A percentile compares a stretch with the other conserved stretches of the same genome.
phyloP scores from a whole-genome alignment of 176 grass and related monocot species.

The Oryza meridionalis region DNA sequence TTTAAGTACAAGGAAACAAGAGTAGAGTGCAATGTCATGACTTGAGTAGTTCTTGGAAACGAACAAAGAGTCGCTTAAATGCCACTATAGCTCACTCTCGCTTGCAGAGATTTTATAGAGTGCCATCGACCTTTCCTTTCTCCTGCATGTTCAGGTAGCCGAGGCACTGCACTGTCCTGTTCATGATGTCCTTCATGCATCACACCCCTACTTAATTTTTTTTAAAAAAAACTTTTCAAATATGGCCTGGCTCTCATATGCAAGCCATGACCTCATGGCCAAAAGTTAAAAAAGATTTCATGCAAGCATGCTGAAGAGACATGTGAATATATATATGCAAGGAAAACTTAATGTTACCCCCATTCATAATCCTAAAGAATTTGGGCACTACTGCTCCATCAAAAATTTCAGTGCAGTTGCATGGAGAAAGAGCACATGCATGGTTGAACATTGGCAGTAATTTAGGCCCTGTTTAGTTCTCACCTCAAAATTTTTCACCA shows the following conservation, averaged over 20 bases:
- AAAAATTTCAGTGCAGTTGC: slow-evolving; percentile 34
- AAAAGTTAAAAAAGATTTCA: slow-evolving; percentile 35
- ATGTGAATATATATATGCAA: slow-evolving; percentile 30
- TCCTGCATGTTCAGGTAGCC: slow-evolving; percentile 12
- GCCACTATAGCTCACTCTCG: slow-evolving; percentile 1
- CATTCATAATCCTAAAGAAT: neutral
- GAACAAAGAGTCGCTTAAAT: slow-evolving; percentile 37
- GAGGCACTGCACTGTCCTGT: slow-evolving; percentile 28
- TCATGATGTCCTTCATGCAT: slow-evolving; percentile 8
- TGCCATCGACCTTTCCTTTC: slow-evolving; percentile 34
- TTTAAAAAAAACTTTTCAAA: neutral
- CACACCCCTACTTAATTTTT: neutral
- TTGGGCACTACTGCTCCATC: neutral
- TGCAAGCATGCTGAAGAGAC: slow-evolving; percentile 28
- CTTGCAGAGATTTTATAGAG: slow-evolving; percentile 39
- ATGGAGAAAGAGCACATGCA: slow-evolving; percentile 40
- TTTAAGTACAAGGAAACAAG: slow-evolving; percentile 48
- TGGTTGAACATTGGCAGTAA: slow-evolving; percentile 22
- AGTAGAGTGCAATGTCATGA: slow-evolving; percentile 23
- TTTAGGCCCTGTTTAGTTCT: neutral
- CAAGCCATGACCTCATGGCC: slow-evolving; percentile 51
- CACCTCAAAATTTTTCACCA: no score
- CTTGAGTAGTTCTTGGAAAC: slow-evolving; percentile 45
- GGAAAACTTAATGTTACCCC: slow-evolving; percentile 1
- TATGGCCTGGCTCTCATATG: neutral